These are phyloP conservation scores for Saturnispora kantuleensis DNA, from an alignment of 805 yeast genomes.

Conservation along the genomic window DNA sequence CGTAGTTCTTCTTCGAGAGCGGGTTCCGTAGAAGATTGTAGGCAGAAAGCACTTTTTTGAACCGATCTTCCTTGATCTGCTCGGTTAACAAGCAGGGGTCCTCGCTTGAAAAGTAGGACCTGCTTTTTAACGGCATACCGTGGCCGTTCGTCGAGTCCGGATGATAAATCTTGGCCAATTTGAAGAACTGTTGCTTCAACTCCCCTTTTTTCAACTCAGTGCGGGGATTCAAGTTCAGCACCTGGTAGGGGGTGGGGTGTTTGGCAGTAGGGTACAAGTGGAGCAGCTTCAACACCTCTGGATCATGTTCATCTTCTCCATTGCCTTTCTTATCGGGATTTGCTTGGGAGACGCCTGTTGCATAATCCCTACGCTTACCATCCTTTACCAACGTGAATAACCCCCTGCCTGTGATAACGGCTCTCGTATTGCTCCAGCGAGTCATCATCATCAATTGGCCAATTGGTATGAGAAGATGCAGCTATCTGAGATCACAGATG, in stretches of 20 bases:
- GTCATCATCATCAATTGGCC: too few species aligned
- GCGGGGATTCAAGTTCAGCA: conserved; percentile 37
- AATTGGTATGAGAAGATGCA: too few species aligned
- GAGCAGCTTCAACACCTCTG: conserved; percentile 19
- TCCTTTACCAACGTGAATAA: not conserved
- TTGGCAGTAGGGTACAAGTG: conserved; percentile 34
- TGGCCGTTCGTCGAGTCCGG: conserved; percentile 45
- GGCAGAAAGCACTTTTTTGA: conserved; percentile 48
- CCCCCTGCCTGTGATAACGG: not conserved
- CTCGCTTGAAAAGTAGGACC: not conserved
- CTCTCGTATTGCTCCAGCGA: too few species aligned
- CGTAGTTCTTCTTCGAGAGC: conserved; percentile 34
- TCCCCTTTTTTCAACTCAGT: conserved; percentile 28
- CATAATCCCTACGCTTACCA: too few species aligned
- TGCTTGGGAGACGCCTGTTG: not conserved
- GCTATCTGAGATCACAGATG: too few species aligned
- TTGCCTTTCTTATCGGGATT: conserved; percentile 1
- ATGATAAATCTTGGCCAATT: conserved; percentile 67
- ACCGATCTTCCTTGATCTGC: conserved; percentile 32
- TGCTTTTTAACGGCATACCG: conserved; percentile 14
- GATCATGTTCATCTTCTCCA: conserved; percentile 10
- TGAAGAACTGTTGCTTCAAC: conserved; percentile 43
- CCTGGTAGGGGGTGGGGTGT: conserved; percentile 62
- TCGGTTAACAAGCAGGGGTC: conserved; percentile 11
- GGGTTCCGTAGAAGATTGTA: conserved; percentile 46